A percentile compares a stretch with the other conserved stretches of the same genome.
Evolutionary conservation across 345 rosid genomes (phyloP).

Genomic region (Eutrema heterophyllum): DNA sequence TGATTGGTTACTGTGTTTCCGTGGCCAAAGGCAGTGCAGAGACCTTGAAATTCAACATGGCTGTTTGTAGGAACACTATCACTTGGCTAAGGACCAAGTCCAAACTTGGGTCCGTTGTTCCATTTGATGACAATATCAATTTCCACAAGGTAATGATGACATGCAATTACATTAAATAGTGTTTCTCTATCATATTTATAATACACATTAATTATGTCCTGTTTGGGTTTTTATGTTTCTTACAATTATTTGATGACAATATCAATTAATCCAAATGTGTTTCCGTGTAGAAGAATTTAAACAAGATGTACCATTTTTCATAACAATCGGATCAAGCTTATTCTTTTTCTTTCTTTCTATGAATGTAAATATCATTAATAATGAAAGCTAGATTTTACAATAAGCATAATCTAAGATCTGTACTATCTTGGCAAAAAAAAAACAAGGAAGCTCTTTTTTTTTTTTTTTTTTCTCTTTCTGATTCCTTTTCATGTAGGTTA

Average conservation of each 20-base stretch:
- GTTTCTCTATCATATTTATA: not conserved
- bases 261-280: too few relatives aligned
- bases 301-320: too few relatives aligned
- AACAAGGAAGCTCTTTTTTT: too few relatives aligned
- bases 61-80: constrained; percentile 74
- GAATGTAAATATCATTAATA: too few relatives aligned
- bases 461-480: too few relatives aligned
- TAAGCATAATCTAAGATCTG: too few relatives aligned
- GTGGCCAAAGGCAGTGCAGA: constrained; percentile 85
- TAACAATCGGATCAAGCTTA: not conserved
- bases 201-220: not conserved
- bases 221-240: too few relatives aligned
- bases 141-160: constrained; percentile 55
- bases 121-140: constrained; percentile 79
- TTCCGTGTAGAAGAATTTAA: too few relatives aligned
- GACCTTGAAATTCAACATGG: constrained; percentile 79
- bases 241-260: not conserved
- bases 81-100: constrained; percentile 73
- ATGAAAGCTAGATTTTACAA: too few relatives aligned
- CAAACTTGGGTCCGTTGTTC: constrained; percentile 48
- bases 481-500: constrained; percentile 36
- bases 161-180: not conserved
- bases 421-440: too few relatives aligned
- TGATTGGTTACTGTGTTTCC: constrained; percentile 70
- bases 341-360: too few relatives aligned